phyloP scores from a whole-genome alignment of 306 rosid genomes.

The Dalbergia cochinchinensis region DNA sequence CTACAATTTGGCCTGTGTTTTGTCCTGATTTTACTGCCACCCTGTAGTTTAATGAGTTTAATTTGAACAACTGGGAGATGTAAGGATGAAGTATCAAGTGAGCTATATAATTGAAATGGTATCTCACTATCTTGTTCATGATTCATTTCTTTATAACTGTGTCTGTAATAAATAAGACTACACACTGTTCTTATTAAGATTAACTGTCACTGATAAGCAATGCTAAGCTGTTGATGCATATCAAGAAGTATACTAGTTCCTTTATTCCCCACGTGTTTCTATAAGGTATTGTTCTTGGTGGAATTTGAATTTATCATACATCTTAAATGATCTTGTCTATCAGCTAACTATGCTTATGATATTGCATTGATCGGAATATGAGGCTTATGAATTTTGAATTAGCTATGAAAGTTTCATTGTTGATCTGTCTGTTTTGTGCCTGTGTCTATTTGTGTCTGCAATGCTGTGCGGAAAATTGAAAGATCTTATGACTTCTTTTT shows the following conservation, averaged over 20 bases:
- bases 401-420: background rate
- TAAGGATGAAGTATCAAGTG: background rate
- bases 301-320: conserved; percentile 14
- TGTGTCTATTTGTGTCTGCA: conserved; percentile 15
- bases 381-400: conserved; percentile 11
- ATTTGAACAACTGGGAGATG: background rate
- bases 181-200: conserved; percentile 1
- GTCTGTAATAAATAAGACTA: background rate
- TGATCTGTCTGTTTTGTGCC: background rate
- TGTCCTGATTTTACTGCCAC: conserved; percentile 15
- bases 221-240: conserved; percentile 31
- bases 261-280: conserved; percentile 4
- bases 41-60: background rate
- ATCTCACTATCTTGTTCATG: background rate
- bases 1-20: background rate
- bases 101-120: conserved; percentile 30
- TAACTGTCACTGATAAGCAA: background rate
- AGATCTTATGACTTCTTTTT: conserved; percentile 2
- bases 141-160: conserved; percentile 23
- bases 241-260: conserved; percentile 9
- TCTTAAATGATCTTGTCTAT: conserved; percentile 13
- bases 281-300: background rate
- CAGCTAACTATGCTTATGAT: conserved; percentile 29
- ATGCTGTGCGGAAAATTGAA: conserved; percentile 16
- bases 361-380: background rate